phyloP scores from a whole-genome alignment of 2,329 filamentous ascomycete genomes.

The Aspergillus sp. region DNA sequence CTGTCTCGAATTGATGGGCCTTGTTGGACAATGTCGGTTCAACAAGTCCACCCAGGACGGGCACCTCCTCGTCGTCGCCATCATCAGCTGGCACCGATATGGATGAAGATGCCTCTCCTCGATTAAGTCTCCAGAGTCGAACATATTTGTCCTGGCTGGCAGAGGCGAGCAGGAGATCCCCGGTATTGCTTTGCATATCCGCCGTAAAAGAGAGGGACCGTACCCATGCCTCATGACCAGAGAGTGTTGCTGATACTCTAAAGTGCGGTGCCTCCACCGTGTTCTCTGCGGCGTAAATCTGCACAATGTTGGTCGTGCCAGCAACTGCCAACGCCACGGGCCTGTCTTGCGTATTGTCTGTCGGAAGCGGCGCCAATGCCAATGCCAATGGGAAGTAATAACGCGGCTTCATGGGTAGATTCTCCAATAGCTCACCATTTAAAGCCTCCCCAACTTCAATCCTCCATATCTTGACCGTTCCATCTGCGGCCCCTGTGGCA shows the following conservation, averaged over 20 bases:
- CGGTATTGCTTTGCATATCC: constrained; percentile 59
- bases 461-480: constrained; percentile 69
- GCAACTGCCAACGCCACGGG: constrained; percentile 75
- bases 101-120: constrained; percentile 66
- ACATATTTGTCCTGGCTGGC: constrained; percentile 98
- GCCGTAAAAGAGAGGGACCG: constrained; percentile 78
- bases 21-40: constrained; percentile 86
- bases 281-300: constrained; percentile 70
- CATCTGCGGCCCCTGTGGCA: constrained; percentile 67
- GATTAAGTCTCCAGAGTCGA: constrained; percentile 84
- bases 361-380: constrained; percentile 67
- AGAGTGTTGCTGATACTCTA: constrained; percentile 73
- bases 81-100: constrained; percentile 41
- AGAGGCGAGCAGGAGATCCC: constrained; percentile 82
- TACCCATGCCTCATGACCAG: constrained; percentile 94
- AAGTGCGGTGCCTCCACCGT: constrained; percentile 57
- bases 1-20: constrained; percentile 73
- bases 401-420: constrained; percentile 72
- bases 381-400: constrained; percentile 78
- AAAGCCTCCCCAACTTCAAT: constrained; percentile 49
- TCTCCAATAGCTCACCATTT: constrained; percentile 63
- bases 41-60: constrained; percentile 48
- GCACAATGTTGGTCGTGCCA: constrained; percentile 80
- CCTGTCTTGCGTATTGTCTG: constrained; percentile 51
- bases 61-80: constrained; percentile 40